Evolutionary conservation across 208 protist species (phyloP).

Genomic region (Jaenimonas drosophilae): DNA sequence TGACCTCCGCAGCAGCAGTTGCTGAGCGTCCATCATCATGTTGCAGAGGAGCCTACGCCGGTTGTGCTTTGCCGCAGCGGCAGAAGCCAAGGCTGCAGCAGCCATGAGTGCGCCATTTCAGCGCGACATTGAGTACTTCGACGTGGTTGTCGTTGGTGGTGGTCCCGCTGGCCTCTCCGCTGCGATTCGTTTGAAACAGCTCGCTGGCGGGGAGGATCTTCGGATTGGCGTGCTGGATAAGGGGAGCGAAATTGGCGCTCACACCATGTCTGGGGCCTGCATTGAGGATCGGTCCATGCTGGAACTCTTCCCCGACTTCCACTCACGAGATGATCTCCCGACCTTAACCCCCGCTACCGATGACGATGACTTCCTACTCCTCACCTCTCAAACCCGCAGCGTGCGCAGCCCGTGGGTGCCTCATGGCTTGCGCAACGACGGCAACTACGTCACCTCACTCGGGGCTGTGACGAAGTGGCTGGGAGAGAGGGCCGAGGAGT

Average conservation of each 20-base stretch:
- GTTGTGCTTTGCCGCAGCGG: constrained; percentile 22
- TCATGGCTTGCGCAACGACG: constrained; percentile 85
- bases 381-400: constrained; percentile 27
- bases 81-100: constrained; percentile 19
- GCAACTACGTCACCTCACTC: constrained; percentile 95
- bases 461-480: constrained; percentile 92
- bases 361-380: constrained; percentile 89
- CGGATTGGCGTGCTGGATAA: constrained; percentile 95
- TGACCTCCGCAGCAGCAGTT: too few species aligned
- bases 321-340: constrained; percentile 50
- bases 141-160: constrained; percentile 96
- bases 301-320: constrained; percentile 91
- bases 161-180: constrained; percentile 93
- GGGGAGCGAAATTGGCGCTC: constrained; percentile 91
- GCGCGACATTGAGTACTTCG: constrained; percentile 90
- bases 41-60: too few species aligned
- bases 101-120: too few species aligned
- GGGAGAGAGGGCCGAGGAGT: constrained; percentile 88
- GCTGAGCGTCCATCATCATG: too few species aligned
- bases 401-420: constrained; percentile 65
- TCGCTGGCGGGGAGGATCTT: constrained; percentile 60
- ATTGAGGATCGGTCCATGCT: constrained; percentile 93
- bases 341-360: constrained; percentile 80
- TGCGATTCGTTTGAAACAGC: constrained; percentile 95
- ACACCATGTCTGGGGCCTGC: constrained; percentile 96